A percentile compares a stretch with the other conserved stretches of the same genome.
Evolutionary conservation across 2,329 filamentous ascomycete genomes (phyloP).

Genomic region (Colletotrichum navitas): DNA sequence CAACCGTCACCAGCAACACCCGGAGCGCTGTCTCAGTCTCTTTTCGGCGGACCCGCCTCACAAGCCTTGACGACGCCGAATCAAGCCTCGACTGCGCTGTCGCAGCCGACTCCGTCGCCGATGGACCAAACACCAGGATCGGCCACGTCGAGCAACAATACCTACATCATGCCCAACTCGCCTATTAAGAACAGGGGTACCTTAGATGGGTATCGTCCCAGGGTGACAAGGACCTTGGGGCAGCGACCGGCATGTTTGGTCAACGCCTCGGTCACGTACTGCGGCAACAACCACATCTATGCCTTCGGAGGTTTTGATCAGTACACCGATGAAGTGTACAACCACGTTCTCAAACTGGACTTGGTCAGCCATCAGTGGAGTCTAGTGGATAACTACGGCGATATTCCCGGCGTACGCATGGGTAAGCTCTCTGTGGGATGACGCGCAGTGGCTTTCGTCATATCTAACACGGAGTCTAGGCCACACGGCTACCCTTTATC

Average conservation of each 20-base stretch:
- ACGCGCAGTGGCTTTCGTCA: conserved; percentile 18
- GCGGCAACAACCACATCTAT: conserved; percentile 96
- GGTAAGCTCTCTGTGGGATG: conserved; percentile 65
- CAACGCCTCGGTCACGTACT: conserved; percentile 99
- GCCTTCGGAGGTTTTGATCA: conserved; percentile 99
- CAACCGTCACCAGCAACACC: conserved; percentile 56
- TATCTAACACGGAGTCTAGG: conserved; percentile 62
- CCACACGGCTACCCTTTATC: conserved; percentile 93
- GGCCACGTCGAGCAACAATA: conserved; percentile 74
- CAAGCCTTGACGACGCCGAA: conserved; percentile 45
- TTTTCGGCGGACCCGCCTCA: conserved; percentile 60
- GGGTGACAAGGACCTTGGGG: conserved; percentile 82
- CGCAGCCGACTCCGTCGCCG: conserved; percentile 46
- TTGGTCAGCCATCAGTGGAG: conserved; percentile 92
- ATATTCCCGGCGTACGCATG: conserved; percentile 97
- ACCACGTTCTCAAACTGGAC: conserved; percentile 93
- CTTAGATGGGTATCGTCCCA: conserved; percentile 84
- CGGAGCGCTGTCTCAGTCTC: conserved; percentile 56
- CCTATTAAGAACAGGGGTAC: conserved; percentile 75
- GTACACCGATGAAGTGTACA: conserved; percentile 99
- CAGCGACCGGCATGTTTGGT: conserved; percentile 93
- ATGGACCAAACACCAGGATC: conserved; percentile 60
- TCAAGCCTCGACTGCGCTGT: conserved; percentile 49
- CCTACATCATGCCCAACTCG: conserved; percentile 92
- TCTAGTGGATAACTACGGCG: conserved; percentile 97